A percentile compares a stretch with the other conserved stretches of the same genome.
phyloP scores from a whole-genome alignment of 2,329 filamentous ascomycete species.

The Pseudocercospora pini-densiflorae region DNA sequence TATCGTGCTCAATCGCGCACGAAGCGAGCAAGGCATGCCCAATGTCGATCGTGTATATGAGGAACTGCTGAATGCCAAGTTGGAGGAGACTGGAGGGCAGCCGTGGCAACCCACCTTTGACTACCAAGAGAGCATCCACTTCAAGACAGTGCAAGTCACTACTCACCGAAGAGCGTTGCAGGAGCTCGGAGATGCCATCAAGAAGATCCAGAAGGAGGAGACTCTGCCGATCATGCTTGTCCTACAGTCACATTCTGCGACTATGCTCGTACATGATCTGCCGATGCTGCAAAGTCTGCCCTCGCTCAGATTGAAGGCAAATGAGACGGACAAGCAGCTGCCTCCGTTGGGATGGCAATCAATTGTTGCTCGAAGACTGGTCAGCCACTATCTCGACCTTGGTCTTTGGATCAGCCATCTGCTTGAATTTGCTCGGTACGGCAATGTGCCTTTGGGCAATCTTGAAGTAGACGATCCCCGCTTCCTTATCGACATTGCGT shows the following conservation, averaged over 20 bases:
- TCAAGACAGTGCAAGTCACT: conserved; percentile 85
- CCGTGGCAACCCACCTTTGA: conserved; percentile 80
- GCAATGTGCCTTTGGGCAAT: conserved; percentile 93
- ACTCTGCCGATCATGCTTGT: conserved; percentile 79
- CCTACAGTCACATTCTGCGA: conserved; percentile 85
- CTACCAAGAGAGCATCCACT: conserved; percentile 84
- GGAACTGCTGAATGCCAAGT: conserved; percentile 70
- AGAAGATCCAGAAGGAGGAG: conserved; percentile 88
- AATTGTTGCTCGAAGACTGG: conserved; percentile 82
- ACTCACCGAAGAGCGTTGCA: conserved; percentile 87
- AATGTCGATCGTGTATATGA: conserved; percentile 89
- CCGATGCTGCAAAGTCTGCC: conserved; percentile 84
- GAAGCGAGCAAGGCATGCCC: conserved; percentile 82
- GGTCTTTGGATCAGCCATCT: conserved; percentile 91
- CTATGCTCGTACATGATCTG: conserved; percentile 81
- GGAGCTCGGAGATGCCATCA: conserved; percentile 84
- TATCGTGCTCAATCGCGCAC: conserved; percentile 81
- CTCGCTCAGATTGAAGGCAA: conserved; percentile 77
- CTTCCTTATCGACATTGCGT: conserved; percentile 94
- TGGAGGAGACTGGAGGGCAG: conserved; percentile 68
- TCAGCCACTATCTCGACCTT: conserved; percentile 90
- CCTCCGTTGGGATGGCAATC: conserved; percentile 94
- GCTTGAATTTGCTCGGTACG: conserved; percentile 84
- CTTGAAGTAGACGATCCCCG: conserved; percentile 91
- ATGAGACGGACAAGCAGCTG: conserved; percentile 81